These are phyloP conservation scores for Marasmius tenuissimus DNA, from an alignment of 1,284 basidiomycete genomes.

Conservation along the genomic window DNA sequence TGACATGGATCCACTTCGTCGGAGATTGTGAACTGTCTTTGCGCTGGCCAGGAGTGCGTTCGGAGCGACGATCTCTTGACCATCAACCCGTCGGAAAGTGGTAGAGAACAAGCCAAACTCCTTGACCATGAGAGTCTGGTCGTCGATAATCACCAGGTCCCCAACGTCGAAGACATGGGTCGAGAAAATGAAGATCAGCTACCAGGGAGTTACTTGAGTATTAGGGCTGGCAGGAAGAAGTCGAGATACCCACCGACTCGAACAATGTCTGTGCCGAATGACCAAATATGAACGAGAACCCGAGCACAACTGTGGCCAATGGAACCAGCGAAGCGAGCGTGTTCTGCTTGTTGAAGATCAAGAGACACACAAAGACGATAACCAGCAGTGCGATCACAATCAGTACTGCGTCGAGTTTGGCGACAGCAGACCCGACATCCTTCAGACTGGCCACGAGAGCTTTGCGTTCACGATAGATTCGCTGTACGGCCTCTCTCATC, in stretches of 20 bases:
- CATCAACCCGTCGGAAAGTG: conserved; percentile 76
- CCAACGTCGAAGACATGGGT: conserved; percentile 81
- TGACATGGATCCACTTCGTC: conserved; percentile 75
- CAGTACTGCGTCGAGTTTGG: conserved; percentile 76
- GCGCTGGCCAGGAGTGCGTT: conserved; percentile 73
- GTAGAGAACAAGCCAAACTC: conserved; percentile 86
- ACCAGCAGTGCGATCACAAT: conserved; percentile 59
- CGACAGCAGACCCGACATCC: conserved; percentile 71
- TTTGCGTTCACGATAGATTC: conserved; percentile 81
- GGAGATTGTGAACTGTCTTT: conserved; percentile 78
- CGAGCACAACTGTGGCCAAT: conserved; percentile 77
- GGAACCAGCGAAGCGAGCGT: conserved; percentile 81
- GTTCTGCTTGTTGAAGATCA: conserved; percentile 75
- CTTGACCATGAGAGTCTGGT: conserved; percentile 64
- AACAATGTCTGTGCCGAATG: conserved; percentile 83
- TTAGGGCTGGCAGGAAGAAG: not conserved
- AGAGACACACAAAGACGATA: conserved; percentile 72
- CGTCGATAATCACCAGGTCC: conserved; percentile 78
- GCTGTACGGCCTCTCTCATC: conserved; percentile 83
- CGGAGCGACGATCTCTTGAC: conserved; percentile 79
- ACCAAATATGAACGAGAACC: conserved; percentile 82
- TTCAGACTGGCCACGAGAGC: conserved; percentile 71
- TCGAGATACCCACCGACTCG: conserved; percentile 58
- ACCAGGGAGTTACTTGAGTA: conserved; percentile 1
- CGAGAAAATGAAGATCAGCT: conserved; percentile 84